These are phyloP conservation scores for Ligustrum vulgare DNA, from an alignment of 257 asterid species.

Conservation along the genomic window DNA sequence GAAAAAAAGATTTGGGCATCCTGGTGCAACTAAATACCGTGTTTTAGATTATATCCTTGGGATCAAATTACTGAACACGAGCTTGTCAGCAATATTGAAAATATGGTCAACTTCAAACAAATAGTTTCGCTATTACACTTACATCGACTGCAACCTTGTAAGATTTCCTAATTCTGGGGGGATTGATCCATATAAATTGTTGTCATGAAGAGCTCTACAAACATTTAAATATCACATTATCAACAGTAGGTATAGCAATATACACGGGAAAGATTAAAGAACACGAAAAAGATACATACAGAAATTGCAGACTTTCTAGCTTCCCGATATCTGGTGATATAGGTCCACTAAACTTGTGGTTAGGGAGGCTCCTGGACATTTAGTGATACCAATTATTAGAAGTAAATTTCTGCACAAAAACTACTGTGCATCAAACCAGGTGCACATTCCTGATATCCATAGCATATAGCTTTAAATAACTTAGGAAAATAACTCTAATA, in stretches of 20 bases:
- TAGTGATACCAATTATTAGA: constrained; percentile 24
- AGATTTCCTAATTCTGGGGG: constrained; percentile 93
- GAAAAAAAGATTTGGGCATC: background rate
- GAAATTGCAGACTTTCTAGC: constrained; percentile 74
- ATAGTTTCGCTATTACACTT: constrained; percentile 38
- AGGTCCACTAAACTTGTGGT: constrained; percentile 88
- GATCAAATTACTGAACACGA: constrained; percentile 11
- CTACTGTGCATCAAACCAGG: background rate
- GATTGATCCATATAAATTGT: constrained; percentile 81
- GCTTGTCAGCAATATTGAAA: constrained; percentile 15
- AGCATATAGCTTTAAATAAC: background rate
- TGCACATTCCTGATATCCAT: background rate
- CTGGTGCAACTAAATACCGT: constrained; percentile 2
- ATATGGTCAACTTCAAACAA: constrained; percentile 13
- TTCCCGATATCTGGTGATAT: constrained; percentile 83
- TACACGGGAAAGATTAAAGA: constrained; percentile 22
- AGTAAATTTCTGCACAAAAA: constrained; percentile 17
- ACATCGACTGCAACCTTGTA: constrained; percentile 76
- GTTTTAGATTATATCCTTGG: constrained; percentile 9
- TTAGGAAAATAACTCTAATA: background rate
- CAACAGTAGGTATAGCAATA: constrained; percentile 12
- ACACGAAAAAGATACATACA: constrained; percentile 54
- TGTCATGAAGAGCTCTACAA: constrained; percentile 83
- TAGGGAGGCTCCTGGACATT: constrained; percentile 79
- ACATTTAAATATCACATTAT: constrained; percentile 32